Conservation (phyloP, 352 stramenopile genomes). For the Globisporangium cederbergense region DNA sequence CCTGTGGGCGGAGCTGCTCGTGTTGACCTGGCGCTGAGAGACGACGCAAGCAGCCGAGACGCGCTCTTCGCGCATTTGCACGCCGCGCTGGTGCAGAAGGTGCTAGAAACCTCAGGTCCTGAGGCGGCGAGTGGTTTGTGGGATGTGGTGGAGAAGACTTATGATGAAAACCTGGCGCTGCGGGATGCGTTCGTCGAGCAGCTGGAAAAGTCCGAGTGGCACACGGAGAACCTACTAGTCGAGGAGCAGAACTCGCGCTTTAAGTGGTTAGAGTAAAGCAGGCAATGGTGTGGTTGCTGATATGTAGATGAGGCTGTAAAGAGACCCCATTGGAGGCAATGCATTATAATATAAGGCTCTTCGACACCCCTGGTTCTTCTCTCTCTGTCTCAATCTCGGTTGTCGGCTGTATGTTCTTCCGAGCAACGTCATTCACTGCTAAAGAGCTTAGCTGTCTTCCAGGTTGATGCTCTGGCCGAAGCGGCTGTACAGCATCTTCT, state of each 20-base stretch:
- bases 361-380: not conserved
- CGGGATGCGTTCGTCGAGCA: conserved; percentile 31
- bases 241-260: conserved; percentile 58
- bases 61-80: conserved; percentile 53
- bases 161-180: conserved; percentile 28
- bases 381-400: conserved; percentile 1
- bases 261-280: conserved; percentile 34
- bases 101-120: conserved; percentile 22
- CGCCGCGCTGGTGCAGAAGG: conserved; percentile 42
- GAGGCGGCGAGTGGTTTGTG: not conserved
- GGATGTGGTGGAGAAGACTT: conserved; percentile 27
- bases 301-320: not conserved
- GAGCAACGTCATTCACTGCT: not conserved
- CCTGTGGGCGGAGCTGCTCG: conserved; percentile 16
- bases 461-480: conserved; percentile 98
- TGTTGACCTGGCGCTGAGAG: conserved; percentile 52
- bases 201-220: conserved; percentile 46
- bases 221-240: conserved; percentile 59
- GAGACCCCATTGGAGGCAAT: not conserved
- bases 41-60: conserved; percentile 36
- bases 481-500: conserved; percentile 94
- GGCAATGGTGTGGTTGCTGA: not conserved
- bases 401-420: not conserved
- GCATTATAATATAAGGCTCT: not conserved
- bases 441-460: conserved; percentile 80